Evolutionary conservation across 345 rosid genomes (phyloP).

Genomic region (Lagerstroemia speciosa): DNA sequence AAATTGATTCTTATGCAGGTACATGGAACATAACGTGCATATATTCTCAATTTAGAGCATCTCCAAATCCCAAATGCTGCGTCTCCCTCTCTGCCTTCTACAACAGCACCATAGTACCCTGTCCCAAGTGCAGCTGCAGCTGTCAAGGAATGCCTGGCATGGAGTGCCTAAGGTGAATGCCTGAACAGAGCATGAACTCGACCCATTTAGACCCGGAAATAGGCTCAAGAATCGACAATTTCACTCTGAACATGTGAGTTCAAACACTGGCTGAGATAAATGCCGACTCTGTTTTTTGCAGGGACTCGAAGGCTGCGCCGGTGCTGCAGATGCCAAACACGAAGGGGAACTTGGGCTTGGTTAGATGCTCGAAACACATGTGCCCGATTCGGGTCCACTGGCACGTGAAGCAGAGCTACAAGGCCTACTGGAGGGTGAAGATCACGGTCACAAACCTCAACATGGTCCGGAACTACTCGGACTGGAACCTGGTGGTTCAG

Average conservation of each 20-base stretch:
- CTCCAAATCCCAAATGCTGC: constrained; percentile 66
- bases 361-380: constrained; percentile 57
- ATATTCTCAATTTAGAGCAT: constrained; percentile 57
- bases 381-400: constrained; percentile 77
- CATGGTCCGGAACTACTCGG: constrained; percentile 50
- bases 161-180: constrained; percentile 25
- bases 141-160: constrained; percentile 49
- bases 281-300: constrained; percentile 10
- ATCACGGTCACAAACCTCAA: constrained; percentile 55
- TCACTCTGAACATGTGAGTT: no score
- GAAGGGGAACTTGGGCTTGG: constrained; percentile 30
- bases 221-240: no score
- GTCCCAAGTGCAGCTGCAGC: constrained; percentile 66
- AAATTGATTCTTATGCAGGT: constrained; percentile 32
- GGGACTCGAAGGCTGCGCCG: constrained; percentile 33
- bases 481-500: constrained; percentile 70
- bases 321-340: constrained; percentile 30
- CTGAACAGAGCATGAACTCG: neutral
- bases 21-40: constrained; percentile 68
- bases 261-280: no score
- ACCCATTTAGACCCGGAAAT: no score
- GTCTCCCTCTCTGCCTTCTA: constrained; percentile 81
- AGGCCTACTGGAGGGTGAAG: constrained; percentile 68
- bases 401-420: constrained; percentile 85
- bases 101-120: constrained; percentile 49